Percentiles rank a stretch among this genome's conserved stretches.
phyloP scores from a whole-genome alignment of 371 early-diverging fungal species.

The Mortierella sp. region DNA sequence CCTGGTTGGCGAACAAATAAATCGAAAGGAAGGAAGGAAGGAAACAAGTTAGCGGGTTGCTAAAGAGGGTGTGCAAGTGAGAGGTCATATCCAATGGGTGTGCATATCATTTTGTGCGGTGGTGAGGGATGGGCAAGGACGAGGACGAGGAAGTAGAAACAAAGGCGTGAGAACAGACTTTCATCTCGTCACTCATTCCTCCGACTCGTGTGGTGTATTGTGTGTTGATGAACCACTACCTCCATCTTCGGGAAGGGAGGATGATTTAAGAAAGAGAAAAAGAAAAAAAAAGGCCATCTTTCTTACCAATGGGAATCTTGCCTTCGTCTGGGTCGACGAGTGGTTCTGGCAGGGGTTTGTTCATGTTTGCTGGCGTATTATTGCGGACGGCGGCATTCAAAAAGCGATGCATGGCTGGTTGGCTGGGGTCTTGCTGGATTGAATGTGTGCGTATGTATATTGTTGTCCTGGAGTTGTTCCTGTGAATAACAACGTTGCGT shows the following conservation, averaged over 20 bases:
- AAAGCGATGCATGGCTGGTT: not conserved
- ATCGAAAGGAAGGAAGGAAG: too few relatives aligned
- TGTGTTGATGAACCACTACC: too few relatives aligned
- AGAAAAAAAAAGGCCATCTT: too few relatives aligned
- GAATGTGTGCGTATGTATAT: not conserved
- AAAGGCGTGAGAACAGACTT: too few relatives aligned
- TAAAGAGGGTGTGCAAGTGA: not conserved
- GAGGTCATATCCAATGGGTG: not conserved
- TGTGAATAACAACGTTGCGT: not conserved
- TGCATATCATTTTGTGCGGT: not conserved
- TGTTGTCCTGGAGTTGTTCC: not conserved
- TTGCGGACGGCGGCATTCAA: not conserved
- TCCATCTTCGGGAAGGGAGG: not conserved
- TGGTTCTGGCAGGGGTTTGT: slow-evolving; percentile 55
- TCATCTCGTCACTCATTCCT: too few relatives aligned
- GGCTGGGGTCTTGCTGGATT: not conserved
- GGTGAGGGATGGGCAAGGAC: too few relatives aligned
- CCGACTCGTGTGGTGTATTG: too few relatives aligned
- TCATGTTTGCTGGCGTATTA: slow-evolving; percentile 19
- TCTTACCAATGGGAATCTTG: slow-evolving; percentile 54
- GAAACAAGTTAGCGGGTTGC: not conserved
- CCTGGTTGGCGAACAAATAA: slow-evolving; percentile 9
- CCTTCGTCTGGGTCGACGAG: slow-evolving; percentile 55
- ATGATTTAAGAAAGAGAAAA: not conserved
- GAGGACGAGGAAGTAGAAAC: too few relatives aligned